These are phyloP conservation scores for Collariella sp. DNA, from an alignment of 495 filamentous ascomycete species.

Conservation along the genomic window DNA sequence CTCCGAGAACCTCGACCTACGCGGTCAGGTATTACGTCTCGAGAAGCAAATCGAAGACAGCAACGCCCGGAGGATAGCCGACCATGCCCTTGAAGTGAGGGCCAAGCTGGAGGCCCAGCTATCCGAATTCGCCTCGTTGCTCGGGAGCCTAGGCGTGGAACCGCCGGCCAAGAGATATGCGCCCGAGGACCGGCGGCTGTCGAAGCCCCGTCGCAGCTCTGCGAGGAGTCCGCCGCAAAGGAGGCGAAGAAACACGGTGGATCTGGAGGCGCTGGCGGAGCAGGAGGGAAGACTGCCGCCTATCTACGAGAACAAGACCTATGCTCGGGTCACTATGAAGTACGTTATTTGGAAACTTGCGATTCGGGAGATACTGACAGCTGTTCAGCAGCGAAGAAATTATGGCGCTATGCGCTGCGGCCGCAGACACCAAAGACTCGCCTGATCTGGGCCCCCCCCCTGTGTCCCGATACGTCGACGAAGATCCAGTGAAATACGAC, in stretches of 20 bases:
- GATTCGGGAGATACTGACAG: conserved; percentile 7
- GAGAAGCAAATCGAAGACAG: conserved; percentile 54
- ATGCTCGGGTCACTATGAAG: conserved; percentile 65
- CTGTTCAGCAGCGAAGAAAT: conserved; percentile 33
- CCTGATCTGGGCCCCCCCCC: conserved; percentile 60
- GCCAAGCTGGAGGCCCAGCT: conserved; percentile 62
- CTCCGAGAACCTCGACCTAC: conserved; percentile 78
- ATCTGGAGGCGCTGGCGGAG: conserved; percentile 44
- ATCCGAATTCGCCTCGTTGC: conserved; percentile 54
- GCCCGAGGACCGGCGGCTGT: conserved; percentile 24
- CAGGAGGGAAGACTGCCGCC: conserved; percentile 65
- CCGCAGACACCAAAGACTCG: conserved; percentile 45
- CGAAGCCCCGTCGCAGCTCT: conserved; percentile 25
- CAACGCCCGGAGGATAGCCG: conserved; percentile 40
- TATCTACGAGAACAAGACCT: conserved; percentile 76
- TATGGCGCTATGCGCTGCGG: conserved; percentile 41
- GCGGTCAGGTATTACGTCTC: conserved; percentile 66
- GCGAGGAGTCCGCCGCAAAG: conserved; percentile 32
- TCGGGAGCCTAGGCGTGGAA: conserved; percentile 51
- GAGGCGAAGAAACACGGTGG: conserved; percentile 42
- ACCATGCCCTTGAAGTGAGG: conserved; percentile 61
- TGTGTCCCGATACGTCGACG: conserved; percentile 54
- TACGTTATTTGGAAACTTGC: conserved; percentile 30
- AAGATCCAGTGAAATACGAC: conserved; percentile 51
- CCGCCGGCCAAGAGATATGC: conserved; percentile 35